Percentiles rank a stretch among this genome's conserved stretches.
Evolutionary conservation across 352 stramenopile species (phyloP).

Genomic region (Pythium angustatum): DNA sequence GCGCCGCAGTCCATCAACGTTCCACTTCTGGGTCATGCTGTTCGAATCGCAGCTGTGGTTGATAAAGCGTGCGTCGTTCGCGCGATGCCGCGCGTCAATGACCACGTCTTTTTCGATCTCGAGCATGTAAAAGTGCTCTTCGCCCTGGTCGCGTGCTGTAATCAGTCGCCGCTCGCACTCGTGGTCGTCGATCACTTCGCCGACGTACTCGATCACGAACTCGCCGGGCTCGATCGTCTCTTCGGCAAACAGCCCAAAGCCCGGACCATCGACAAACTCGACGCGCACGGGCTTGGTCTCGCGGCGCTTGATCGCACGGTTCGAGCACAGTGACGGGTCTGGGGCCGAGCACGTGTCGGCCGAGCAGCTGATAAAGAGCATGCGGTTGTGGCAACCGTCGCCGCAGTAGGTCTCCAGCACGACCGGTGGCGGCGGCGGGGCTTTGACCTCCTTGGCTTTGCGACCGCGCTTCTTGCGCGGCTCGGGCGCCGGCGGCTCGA

Average conservation of each 20-base stretch:
- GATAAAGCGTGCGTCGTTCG: constrained; percentile 95
- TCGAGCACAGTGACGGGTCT: constrained; percentile 64
- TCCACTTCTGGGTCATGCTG: constrained; percentile 94
- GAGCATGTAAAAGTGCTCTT: constrained; percentile 88
- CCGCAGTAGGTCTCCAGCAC: constrained; percentile 43
- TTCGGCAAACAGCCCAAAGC: constrained; percentile 88
- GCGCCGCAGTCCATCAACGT: constrained; percentile 67
- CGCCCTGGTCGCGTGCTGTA: constrained; percentile 53
- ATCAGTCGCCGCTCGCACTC: constrained; percentile 66
- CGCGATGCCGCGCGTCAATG: constrained; percentile 86
- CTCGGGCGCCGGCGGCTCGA: background rate
- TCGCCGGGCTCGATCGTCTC: constrained; percentile 75
- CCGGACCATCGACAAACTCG: constrained; percentile 79
- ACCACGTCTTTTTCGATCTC: constrained; percentile 84
- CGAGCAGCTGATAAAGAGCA: constrained; percentile 84
- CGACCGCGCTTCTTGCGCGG: constrained; percentile 7
- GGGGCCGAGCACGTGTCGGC: constrained; percentile 76
- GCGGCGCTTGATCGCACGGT: constrained; percentile 68
- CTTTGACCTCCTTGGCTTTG: constrained; percentile 6
- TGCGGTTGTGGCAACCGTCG: constrained; percentile 81
- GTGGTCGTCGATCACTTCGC: constrained; percentile 91
- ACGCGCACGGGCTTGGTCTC: constrained; percentile 63
- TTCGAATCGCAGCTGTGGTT: constrained; percentile 96
- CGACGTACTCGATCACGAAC: constrained; percentile 94
- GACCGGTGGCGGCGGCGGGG: constrained; percentile 12